Evolutionary conservation across 2,329 filamentous ascomycete species (phyloP).

Genomic region (Immersiporthe knoxdaviesiana): DNA sequence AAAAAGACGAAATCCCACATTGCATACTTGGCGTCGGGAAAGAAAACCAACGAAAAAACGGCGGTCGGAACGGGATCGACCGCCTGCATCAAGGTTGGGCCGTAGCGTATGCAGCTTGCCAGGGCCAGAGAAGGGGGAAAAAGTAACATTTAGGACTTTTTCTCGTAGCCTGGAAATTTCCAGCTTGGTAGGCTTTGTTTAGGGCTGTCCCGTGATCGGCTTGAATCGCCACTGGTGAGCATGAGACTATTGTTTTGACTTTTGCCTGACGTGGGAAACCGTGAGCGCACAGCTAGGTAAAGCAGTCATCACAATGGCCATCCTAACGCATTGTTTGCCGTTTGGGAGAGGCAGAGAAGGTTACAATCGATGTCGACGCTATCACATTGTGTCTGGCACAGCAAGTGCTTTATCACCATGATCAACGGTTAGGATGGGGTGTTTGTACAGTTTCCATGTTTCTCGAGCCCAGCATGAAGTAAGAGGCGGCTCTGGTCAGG

Average conservation of each 20-base stretch:
- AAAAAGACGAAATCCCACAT: too few relatives aligned
- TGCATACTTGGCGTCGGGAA: neutral
- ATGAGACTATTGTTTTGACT: neutral
- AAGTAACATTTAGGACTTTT: neutral
- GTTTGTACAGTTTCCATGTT: neutral
- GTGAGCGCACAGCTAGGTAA: too few relatives aligned
- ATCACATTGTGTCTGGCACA: neutral
- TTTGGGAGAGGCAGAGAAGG: neutral
- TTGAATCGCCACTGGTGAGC: neutral
- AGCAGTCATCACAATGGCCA: neutral
- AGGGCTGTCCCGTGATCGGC: neutral
- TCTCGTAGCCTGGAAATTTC: neutral
- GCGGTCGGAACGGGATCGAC: neutral
- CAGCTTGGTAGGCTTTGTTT: neutral
- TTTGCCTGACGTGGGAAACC: neutral
- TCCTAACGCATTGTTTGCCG: neutral
- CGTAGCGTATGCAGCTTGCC: neutral
- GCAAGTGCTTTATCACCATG: neutral
- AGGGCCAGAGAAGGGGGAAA: neutral
- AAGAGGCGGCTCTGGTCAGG: neutral
- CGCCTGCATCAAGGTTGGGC: neutral
- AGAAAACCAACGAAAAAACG: neutral
- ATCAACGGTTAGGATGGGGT: neutral
- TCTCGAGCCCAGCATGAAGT: neutral
- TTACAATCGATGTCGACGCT: neutral